Base-by-base conservation (phyloP, 805 yeast genomes). In the Tetrapisispora pingtungensis region DNA sequence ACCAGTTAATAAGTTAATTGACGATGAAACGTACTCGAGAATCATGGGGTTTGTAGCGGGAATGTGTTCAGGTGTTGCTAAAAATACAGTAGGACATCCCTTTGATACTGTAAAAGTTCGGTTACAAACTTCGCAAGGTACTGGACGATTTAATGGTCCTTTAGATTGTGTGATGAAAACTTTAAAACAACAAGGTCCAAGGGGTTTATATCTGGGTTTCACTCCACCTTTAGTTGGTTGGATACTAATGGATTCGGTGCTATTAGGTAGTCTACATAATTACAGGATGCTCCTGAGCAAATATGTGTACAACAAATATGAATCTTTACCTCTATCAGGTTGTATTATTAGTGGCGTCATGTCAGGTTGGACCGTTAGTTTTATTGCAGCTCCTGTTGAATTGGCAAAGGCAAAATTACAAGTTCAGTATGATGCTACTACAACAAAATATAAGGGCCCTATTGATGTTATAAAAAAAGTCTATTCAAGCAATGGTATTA, bases 371-470 rank as follows among this genome's bases (percentile, higher is more conserved):
- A 88, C 96, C 0, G 96, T 88, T 13, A 80, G 90, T 39, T 83
- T 88, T 67, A 89, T 88, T n/a, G 97, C 97, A 4, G 95, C 96
- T 0, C 96, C 96, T 2, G 82, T 88, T 7, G 97, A 88, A 61
- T 82, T 83, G 54, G 78, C 88, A 52, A 88, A 88, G 65, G 95
- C 95, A 3, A 73, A 94, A 49, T 70, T 88, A 41, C 96, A 88
- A 62, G 87, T 88, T 12, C 96, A 88, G 58, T 88, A 88, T 59
- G 94, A 86, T 59, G 81, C 88, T 12, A 73, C 75, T 35, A 67
- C 83, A 14, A 80, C 71, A 50, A 55, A 73, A 10, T 87, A 82
- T 58, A 70, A 68, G 2, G 96, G 96, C 0, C 96, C 97, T 0
- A 65, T 87, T 26, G 85, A 85, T 58, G 89, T 89, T 33, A 74